Conservation (phyloP, 2,329 filamentous ascomycete species). For the Plectosphaerella plurivora region DNA sequence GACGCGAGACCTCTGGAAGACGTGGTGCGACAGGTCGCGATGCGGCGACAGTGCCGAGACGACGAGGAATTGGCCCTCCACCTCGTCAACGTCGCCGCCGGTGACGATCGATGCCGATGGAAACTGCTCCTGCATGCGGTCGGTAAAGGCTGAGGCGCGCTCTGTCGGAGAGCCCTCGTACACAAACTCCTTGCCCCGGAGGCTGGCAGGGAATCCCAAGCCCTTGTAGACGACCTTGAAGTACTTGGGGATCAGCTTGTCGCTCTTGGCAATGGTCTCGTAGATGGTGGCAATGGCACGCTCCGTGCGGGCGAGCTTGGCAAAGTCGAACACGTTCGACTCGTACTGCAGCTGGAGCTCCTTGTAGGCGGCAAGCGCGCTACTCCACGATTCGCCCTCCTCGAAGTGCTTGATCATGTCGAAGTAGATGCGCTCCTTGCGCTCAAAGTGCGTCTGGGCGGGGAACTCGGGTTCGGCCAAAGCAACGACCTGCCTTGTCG, state of each 20-base stretch:
- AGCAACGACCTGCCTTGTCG: conserved; percentile 59
- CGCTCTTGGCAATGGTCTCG: conserved; percentile 79
- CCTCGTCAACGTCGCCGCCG: conserved; percentile 64
- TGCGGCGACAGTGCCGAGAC: conserved; percentile 78
- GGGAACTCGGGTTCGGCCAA: conserved; percentile 74
- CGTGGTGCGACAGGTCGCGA: conserved; percentile 74
- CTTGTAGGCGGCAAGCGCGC: conserved; percentile 80
- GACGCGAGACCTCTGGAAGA: conserved; percentile 85
- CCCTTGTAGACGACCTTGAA: conserved; percentile 90
- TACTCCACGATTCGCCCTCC: conserved; percentile 89
- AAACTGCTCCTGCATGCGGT: conserved; percentile 88
- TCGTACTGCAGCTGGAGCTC: conserved; percentile 93
- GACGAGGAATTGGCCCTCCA: conserved; percentile 87
- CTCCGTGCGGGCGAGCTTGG: conserved; percentile 84
- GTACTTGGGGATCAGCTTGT: conserved; percentile 75
- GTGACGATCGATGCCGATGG: conserved; percentile 79
- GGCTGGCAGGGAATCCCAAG: conserved; percentile 73
- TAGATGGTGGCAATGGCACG: conserved; percentile 90
- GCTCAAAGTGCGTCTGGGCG: conserved; percentile 81
- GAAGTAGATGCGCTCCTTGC: conserved; percentile 89
- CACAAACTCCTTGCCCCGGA: conserved; percentile 89
- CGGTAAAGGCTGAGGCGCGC: conserved; percentile 75
- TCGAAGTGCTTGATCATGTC: conserved; percentile 94
- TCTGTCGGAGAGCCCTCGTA: conserved; percentile 80
- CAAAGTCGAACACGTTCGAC: conserved; percentile 82